Conservation (phyloP, 2,329 filamentous ascomycete species). For the Aspergillus niger region DNA sequence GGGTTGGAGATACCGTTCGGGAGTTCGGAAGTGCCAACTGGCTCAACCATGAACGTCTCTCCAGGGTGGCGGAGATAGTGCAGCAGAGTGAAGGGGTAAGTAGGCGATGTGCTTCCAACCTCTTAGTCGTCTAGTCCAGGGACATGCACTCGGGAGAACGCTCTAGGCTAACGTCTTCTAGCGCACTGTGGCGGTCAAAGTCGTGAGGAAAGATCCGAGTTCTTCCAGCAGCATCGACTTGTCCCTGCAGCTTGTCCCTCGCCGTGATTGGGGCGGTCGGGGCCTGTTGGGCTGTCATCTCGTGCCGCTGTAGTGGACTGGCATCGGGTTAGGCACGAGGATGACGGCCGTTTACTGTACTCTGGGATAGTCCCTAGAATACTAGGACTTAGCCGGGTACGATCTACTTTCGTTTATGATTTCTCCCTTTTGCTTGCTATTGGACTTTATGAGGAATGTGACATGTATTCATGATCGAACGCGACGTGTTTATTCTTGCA, state of each 20-base stretch:
- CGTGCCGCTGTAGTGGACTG: constrained; percentile 65
- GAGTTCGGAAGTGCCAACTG: constrained; percentile 83
- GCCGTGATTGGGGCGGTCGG: constrained; percentile 83
- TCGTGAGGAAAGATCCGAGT: constrained; percentile 53
- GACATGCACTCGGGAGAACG: background rate
- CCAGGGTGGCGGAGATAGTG: constrained; percentile 85
- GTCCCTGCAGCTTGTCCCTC: constrained; percentile 72
- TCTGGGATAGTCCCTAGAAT: background rate
- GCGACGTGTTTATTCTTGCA: constrained; percentile 8
- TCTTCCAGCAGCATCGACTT: constrained; percentile 56
- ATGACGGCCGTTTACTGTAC: background rate
- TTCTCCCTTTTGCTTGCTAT: background rate
- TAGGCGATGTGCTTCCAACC: background rate
- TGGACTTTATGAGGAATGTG: constrained; percentile 21
- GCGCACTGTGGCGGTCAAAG: constrained; percentile 70
- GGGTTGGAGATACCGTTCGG: constrained; percentile 76
- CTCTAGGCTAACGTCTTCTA: constrained; percentile 38
- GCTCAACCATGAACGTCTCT: constrained; percentile 81
- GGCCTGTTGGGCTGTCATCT: constrained; percentile 90
- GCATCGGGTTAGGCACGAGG: background rate
- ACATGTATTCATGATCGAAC: constrained; percentile 18
- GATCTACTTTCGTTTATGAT: constrained; percentile 5
- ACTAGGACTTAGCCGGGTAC: background rate
- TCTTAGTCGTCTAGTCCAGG: background rate
- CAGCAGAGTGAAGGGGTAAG: constrained; percentile 86